Conservation (phyloP, 345 rosid genomes). For the Hypericum androsaemum region DNA sequence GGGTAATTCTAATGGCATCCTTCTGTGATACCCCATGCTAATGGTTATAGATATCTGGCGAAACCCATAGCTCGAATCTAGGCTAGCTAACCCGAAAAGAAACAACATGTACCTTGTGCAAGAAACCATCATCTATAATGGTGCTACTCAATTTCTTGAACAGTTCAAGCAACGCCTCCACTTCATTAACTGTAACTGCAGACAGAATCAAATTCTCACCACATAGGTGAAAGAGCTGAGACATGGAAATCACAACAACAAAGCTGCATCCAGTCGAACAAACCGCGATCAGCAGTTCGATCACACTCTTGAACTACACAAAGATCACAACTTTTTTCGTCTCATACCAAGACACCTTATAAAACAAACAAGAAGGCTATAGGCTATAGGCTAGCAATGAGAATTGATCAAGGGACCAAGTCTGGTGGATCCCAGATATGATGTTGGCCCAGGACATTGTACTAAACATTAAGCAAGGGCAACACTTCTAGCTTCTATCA, state of each 20-base stretch:
- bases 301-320: no score
- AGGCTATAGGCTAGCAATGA: no score
- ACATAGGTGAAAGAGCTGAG: not conserved
- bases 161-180: constrained; percentile 18
- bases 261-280: no score
- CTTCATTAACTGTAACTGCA: constrained; percentile 19
- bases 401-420: no score
- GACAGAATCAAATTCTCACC: not conserved
- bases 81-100: not conserved
- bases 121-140: constrained; percentile 15
- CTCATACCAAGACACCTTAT: no score
- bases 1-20: not conserved
- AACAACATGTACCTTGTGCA: constrained; percentile 11
- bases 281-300: no score
- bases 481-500: no score
- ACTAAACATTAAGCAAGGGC: no score
- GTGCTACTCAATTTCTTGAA: constrained; percentile 21
- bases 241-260: not conserved
- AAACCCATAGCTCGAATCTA: not conserved
- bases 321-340: no score
- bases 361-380: no score
- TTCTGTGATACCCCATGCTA: not conserved
- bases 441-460: no score
- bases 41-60: not conserved
- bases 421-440: no score